Base-by-base conservation (phyloP, 331 rosid genomes). In the Quercus phellos region DNA sequence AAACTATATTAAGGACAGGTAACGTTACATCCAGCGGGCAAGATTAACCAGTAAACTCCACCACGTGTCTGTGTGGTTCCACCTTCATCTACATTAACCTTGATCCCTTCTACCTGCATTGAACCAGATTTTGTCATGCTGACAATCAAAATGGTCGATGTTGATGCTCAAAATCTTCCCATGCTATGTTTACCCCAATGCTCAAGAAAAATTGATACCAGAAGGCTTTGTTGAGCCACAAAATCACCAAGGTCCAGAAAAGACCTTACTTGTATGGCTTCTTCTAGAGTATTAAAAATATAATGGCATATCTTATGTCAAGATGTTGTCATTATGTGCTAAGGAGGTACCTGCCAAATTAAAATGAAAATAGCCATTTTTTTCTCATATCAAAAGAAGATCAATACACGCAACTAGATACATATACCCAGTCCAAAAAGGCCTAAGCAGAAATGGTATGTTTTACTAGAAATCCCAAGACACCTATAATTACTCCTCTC, bases 51-150 rank as follows among this genome's bases (percentile, higher is more conserved):
- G 51, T 66, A 66, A 9, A 66, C 35, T 66, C 71, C 71, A 66
- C 71, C 71, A 34, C 71, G 71, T 34, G 71, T 66, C 51, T 66
- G 51, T 66, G 71, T 66, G 27, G 51, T 34, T 66, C 71, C 71
- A 8, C 71, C 71, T 66, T 66, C 71, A 66, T 66, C 71, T 34
- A 18, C 71, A 0, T 66, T 66, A 66, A 66, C 71, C 71, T 66
- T 66, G 51, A 66, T 66, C 51, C 71, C 71, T 35, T 66, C 71
- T n/a, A 66, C 71, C 71, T 66, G 50, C 51, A 34, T 17, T 46
- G 4, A 46, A 46, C 53, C 53, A 46, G 16, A 11, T 46, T 46
- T 11, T 58, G 21, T n/a, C 51, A 34, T 66, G 50, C 6, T 66
- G 35, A 8, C 16, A 18, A 8, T 16, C n/a, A 34, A 29, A 32